These are phyloP conservation scores for Xylariomycetidae sp. DNA, from an alignment of 2,329 filamentous ascomycete species.

Conservation along the genomic window DNA sequence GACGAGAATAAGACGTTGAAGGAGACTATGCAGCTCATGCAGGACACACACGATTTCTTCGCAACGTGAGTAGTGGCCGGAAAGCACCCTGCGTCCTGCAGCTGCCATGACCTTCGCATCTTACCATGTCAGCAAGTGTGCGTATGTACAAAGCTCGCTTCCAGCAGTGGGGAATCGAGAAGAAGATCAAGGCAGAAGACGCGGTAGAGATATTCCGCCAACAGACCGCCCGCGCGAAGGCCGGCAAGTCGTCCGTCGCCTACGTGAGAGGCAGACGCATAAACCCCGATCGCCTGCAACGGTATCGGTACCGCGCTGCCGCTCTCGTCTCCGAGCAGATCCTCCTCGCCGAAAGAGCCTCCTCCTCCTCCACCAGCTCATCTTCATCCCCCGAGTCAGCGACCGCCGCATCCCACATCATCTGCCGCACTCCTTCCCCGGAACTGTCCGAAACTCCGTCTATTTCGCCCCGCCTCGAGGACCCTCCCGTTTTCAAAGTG, in stretches of 20 bases:
- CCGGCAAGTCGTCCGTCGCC: slow-evolving; percentile 22
- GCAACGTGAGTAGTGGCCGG: slow-evolving; percentile 24
- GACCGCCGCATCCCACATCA: slow-evolving; percentile 12
- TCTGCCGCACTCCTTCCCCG: slow-evolving; percentile 24
- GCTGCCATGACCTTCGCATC: background rate
- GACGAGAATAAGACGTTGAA: slow-evolving; percentile 26
- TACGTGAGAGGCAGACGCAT: slow-evolving; percentile 23
- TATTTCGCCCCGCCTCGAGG: slow-evolving; percentile 18
- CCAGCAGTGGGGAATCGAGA: slow-evolving; percentile 26
- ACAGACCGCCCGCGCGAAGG: slow-evolving; percentile 22
- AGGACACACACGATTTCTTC: slow-evolving; percentile 46
- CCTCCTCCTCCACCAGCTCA: slow-evolving; percentile 1
- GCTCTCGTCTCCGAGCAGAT: slow-evolving; percentile 23
- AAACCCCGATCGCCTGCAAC: slow-evolving; percentile 22
- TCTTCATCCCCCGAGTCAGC: slow-evolving; percentile 3
- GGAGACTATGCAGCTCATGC: slow-evolving; percentile 24
- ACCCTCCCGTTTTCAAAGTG: slow-evolving; percentile 19
- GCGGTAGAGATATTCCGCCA: slow-evolving; percentile 27
- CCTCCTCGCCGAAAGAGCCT: slow-evolving; percentile 17
- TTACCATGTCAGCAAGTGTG: slow-evolving; percentile 14
- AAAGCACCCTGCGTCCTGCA: background rate
- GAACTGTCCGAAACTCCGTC: slow-evolving; percentile 9
- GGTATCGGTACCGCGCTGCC: slow-evolving; percentile 21
- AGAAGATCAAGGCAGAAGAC: slow-evolving; percentile 26
- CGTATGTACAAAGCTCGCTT: slow-evolving; percentile 27